Conservation (phyloP, 2,329 filamentous ascomycete genomes). For the Fusarium sp. region DNA sequence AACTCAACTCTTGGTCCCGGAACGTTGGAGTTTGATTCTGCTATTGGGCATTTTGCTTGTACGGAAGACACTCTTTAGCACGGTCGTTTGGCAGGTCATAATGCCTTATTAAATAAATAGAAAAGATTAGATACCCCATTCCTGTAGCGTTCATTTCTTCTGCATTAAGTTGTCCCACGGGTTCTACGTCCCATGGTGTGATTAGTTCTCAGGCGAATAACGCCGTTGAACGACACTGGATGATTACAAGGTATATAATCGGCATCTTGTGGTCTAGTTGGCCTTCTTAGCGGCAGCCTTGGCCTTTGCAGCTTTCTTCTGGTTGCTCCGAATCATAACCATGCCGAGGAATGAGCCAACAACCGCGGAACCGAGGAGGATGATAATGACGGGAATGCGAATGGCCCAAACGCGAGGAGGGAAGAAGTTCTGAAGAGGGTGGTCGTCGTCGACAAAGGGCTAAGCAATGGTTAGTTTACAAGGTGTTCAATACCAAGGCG, state of each 20-base stretch:
- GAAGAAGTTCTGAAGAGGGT: conserved; percentile 94
- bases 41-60: conserved; percentile 48
- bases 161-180: conserved; percentile 13
- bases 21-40: conserved; percentile 48
- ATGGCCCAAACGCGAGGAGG: conserved; percentile 98
- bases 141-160: conserved; percentile 34
- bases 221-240: conserved; percentile 25
- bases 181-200: conserved; percentile 18
- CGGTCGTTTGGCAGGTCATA: conserved; percentile 38
- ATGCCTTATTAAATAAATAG: conserved; percentile 50
- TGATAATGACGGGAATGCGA: conserved; percentile 96
- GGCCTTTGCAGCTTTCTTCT: conserved; percentile 96
- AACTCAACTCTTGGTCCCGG: conserved; percentile 38
- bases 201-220: conserved; percentile 33
- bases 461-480: conserved; percentile 55
- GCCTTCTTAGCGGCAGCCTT: conserved; percentile 90
- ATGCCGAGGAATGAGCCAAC: conserved; percentile 96
- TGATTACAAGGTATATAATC: conserved; percentile 42
- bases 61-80: conserved; percentile 47
- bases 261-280: conserved; percentile 63
- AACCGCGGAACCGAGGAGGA: conserved; percentile 90
- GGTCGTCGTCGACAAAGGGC: conserved; percentile 97
- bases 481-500: neutral
- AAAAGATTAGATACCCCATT: conserved; percentile 53
- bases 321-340: conserved; percentile 99